Percentiles rank a stretch among this genome's conserved stretches.
These are phyloP conservation scores for Penicillium sp. DNA, from an alignment of 2,329 filamentous ascomycete species.

Conservation along the genomic window DNA sequence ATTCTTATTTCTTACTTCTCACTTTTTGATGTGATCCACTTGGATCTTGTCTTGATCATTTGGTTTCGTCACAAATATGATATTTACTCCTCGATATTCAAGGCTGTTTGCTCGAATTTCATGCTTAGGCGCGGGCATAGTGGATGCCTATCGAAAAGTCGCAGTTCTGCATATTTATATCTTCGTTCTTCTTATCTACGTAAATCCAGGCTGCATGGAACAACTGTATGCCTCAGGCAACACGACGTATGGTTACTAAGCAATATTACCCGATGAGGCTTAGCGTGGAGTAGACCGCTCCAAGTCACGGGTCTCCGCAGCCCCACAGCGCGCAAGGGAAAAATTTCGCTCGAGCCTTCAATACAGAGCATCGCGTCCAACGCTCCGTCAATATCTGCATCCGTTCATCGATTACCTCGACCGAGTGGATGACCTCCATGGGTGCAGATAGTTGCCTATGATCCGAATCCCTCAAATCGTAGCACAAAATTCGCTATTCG, in stretches of 20 bases:
- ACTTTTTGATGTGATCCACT: background rate
- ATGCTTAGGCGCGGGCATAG: background rate
- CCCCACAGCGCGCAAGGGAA: slow-evolving; percentile 21
- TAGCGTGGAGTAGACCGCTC: slow-evolving; percentile 16
- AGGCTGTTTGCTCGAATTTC: background rate
- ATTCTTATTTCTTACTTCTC: slow-evolving; percentile 4
- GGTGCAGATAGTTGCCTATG: slow-evolving; percentile 20
- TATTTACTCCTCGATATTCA: background rate
- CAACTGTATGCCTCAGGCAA: slow-evolving; percentile 2
- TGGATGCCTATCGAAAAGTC: slow-evolving; percentile 1
- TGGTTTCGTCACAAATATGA: background rate
- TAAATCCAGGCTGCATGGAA: background rate
- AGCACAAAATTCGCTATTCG: slow-evolving; percentile 6
- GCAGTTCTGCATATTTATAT: background rate
- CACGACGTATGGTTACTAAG: slow-evolving; percentile 13
- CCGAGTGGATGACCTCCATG: slow-evolving; percentile 13
- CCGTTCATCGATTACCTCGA: slow-evolving; percentile 8
- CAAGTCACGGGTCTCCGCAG: slow-evolving; percentile 25
- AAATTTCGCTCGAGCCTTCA: slow-evolving; percentile 15
- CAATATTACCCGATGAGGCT: slow-evolving; percentile 8
- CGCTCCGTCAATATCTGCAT: slow-evolving; percentile 17
- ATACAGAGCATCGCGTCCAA: slow-evolving; percentile 4
- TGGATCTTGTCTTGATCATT: background rate
- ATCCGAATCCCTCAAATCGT: slow-evolving; percentile 8
- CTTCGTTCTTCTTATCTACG: background rate